Conservation (phyloP, 2,329 filamentous ascomycete species). For the Diaporthe vexans region DNA sequence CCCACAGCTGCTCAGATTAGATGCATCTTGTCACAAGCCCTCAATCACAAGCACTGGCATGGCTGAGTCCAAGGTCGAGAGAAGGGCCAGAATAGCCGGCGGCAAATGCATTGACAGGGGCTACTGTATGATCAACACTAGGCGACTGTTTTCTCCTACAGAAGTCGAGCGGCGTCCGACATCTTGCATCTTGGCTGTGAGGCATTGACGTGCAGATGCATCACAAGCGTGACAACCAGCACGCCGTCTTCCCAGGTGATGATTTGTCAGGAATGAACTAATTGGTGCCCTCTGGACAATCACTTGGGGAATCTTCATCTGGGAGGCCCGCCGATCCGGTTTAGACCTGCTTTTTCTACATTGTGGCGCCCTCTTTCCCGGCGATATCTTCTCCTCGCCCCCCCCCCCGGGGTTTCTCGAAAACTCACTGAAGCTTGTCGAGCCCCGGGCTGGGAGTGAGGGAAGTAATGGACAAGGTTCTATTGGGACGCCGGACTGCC, state of each 20-base stretch:
- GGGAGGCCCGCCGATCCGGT: background rate
- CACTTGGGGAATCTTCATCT: background rate
- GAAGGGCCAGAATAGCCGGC: background rate
- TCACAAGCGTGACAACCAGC: background rate
- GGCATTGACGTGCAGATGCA: conserved; percentile 10
- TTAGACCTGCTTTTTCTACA: background rate
- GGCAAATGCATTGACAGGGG: background rate
- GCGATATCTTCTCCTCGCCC: background rate
- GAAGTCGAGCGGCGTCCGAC: background rate
- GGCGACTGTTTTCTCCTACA: background rate
- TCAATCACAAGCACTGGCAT: background rate
- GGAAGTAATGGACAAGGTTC: background rate
- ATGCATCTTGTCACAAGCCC: background rate
- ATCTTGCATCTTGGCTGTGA: background rate
- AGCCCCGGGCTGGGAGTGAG: background rate
- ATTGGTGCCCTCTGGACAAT: background rate
- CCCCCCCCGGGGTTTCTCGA: background rate
- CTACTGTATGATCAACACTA: background rate
- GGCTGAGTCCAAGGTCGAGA: background rate
- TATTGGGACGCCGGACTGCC: background rate
- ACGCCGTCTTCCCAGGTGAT: background rate
- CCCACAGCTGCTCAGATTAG: background rate
- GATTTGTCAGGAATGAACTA: background rate
- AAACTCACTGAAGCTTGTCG: background rate
- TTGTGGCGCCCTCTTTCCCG: no score